Percentiles rank a stretch among this genome's conserved stretches.
phyloP scores from a whole-genome alignment of 176 grass and related monocot species.

The Phyllostachys edulis region DNA sequence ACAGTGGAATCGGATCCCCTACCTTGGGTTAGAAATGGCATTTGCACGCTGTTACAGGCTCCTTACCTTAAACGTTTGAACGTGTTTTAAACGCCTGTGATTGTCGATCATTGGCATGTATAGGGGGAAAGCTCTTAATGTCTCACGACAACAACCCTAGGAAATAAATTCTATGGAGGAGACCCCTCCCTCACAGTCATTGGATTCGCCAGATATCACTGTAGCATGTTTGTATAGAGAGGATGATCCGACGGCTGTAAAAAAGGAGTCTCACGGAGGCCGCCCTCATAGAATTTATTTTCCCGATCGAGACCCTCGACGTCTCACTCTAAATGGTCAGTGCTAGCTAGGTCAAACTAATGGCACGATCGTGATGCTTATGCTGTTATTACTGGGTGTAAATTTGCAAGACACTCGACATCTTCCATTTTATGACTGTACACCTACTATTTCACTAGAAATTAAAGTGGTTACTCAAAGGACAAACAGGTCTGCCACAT shows the following conservation, averaged over 20 bases:
- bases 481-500: background rate
- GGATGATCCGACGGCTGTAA: no score
- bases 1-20: background rate
- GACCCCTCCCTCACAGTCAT: no score
- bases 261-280: no score
- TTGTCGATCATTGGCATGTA: background rate
- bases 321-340: background rate
- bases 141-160: no score
- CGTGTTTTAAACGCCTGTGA: background rate
- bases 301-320: background rate
- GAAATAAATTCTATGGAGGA: no score
- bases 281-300: no score
- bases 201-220: no score
- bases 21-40: background rate
- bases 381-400: no score
- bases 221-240: no score
- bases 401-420: background rate
- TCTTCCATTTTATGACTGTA: background rate
- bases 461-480: background rate
- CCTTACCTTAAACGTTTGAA: no score
- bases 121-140: background rate
- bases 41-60: background rate
- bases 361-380: background rate
- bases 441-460: background rate
- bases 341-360: background rate